These are phyloP conservation scores for Sugiyamaella chiloensis DNA, from an alignment of 805 yeast species.

Conservation along the genomic window DNA sequence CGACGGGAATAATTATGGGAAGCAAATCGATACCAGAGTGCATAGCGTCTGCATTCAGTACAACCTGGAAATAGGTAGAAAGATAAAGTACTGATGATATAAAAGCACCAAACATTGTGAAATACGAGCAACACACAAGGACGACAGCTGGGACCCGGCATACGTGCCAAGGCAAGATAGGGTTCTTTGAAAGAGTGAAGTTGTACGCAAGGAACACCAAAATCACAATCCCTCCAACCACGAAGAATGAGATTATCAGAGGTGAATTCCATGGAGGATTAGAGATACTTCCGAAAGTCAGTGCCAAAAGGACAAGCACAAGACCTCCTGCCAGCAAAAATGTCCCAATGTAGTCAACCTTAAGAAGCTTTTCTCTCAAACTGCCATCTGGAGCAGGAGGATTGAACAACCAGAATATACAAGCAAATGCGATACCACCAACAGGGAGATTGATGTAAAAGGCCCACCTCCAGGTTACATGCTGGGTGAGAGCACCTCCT, in stretches of 20 bases:
- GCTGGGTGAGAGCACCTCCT: slow-evolving; percentile 49
- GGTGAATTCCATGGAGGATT: slow-evolving; percentile 52
- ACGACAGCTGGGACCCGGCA: slow-evolving; percentile 11
- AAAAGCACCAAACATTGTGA: slow-evolving; percentile 43
- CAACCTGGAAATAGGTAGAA: slow-evolving; percentile 48
- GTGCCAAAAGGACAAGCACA: slow-evolving; percentile 48
- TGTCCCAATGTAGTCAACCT: slow-evolving; percentile 54
- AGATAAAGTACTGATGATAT: slow-evolving; percentile 44
- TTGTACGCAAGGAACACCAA: slow-evolving; percentile 35
- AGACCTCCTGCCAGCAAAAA: slow-evolving; percentile 30
- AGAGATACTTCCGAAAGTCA: slow-evolving; percentile 49
- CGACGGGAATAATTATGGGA: slow-evolving; percentile 44
- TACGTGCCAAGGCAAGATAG: slow-evolving; percentile 30
- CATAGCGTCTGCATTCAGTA: slow-evolving; percentile 39
- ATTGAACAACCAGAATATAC: slow-evolving; percentile 26
- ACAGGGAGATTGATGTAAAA: slow-evolving; percentile 49
- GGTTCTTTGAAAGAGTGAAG: slow-evolving; percentile 40
- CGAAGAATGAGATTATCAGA: slow-evolving; percentile 43
- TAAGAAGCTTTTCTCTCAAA: slow-evolving; percentile 40
- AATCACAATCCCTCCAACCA: slow-evolving; percentile 43
- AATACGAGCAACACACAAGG: slow-evolving; percentile 36
- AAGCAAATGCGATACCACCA: slow-evolving; percentile 33
- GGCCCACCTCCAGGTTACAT: slow-evolving; percentile 51
- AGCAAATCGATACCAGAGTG: slow-evolving; percentile 42
- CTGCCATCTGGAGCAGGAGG: slow-evolving; percentile 42